Evolutionary conservation across 108 stramenopile genomes (phyloP), one percentile per base, ranked within the genome.

Genomic region (Discostella stelligeroides): DNA sequence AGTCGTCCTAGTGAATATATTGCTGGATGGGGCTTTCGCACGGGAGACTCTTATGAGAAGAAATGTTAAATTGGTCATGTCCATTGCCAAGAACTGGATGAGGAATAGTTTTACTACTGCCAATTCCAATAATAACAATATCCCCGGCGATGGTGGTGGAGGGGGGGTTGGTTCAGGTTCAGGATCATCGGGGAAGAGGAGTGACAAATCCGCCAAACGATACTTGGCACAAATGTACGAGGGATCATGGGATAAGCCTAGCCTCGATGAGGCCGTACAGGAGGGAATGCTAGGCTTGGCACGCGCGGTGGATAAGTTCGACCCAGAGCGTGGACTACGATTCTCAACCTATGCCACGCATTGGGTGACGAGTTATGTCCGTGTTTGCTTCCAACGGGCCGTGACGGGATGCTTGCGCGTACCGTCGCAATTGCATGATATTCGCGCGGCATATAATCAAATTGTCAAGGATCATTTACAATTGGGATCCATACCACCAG

Each of bases 301-400:
- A 7, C 73, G 75, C 20, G 95, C 95, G 0, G 90, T 85, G 17
- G 92, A 94, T 61, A 85, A 85, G 34, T 96, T 79, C 54, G 87
- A 94, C 29, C 85, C 87, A 2, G 79, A 79, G 43, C 62, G 86
- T 20, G 87, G 87, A 9, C 67, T 87, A 27, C 68, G 84, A 29
- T 96, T 96, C 55, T 70, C 75, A 21, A 96, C 95, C 13, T 96
- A 96, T 66, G 89, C 95, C 6, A 93, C 95, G 1, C 81, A 83
- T 59, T 96, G 92, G 91, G 78, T 96, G 34, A 88, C 86, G 8
- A 84, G 79, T 53, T 88, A 84, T 28, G 79, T 94, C 0, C 82
- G 92, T 12, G 48, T 73, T 0, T 85, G 85, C 58, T 89, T 88
- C 62, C 81, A 89, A 47, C 30, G 59, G 10, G 84, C 86, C 4